Evolutionary conservation across 1,284 basidiomycete genomes (phyloP).

Genomic region (Microbotryum intermedium): DNA sequence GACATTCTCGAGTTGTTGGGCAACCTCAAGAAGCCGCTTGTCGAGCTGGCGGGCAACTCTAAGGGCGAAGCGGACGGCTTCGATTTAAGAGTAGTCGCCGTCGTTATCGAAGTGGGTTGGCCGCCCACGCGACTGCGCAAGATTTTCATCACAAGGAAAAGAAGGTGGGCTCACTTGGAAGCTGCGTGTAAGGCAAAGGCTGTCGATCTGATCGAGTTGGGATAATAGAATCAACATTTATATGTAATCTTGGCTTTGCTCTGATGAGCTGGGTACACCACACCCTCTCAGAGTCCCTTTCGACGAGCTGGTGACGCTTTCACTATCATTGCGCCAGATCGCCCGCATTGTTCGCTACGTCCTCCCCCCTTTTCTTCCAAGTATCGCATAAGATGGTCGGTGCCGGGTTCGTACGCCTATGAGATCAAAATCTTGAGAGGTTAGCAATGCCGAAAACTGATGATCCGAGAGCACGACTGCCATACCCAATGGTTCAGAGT

Average conservation of each 20-base stretch:
- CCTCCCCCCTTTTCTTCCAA: constrained; percentile 21
- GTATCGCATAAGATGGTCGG: constrained; percentile 16
- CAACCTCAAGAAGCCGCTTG: background rate
- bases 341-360: constrained; percentile 18
- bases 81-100: background rate
- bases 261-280: too few relatives aligned
- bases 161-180: too few relatives aligned
- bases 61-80: background rate
- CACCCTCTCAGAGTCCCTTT: too few relatives aligned
- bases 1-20: background rate
- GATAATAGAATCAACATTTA: too few relatives aligned
- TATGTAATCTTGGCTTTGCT: too few relatives aligned
- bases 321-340: background rate
- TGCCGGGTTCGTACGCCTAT: constrained; percentile 20
- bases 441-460: background rate
- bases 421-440: too few relatives aligned
- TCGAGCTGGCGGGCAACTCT: background rate
- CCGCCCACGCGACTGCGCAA: too few relatives aligned
- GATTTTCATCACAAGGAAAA: too few relatives aligned
- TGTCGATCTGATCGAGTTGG: too few relatives aligned
- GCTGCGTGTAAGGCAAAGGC: too few relatives aligned
- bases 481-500: constrained; percentile 22
- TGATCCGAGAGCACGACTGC: too few relatives aligned
- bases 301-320: too few relatives aligned
- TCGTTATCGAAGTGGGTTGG: background rate